Evolutionary conservation across 2,329 filamentous ascomycete genomes (phyloP), one percentile per base, ranked within the genome.

Genomic region (Berkeleyomyces rouxiae): DNA sequence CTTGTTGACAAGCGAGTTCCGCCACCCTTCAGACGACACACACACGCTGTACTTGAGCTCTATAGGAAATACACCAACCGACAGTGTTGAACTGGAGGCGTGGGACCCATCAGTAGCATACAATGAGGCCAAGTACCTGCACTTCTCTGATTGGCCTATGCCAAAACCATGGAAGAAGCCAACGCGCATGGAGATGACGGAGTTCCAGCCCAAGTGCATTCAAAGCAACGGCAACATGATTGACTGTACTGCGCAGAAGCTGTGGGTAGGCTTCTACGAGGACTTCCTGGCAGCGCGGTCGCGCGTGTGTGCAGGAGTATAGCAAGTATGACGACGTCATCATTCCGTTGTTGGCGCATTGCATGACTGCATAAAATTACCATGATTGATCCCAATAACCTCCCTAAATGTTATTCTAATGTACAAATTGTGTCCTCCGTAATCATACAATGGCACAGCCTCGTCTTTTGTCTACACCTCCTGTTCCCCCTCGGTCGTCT

Each of bases 141-240:
- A 88, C 70, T 88, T 88, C 70, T 85, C 81, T 10, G 86, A 89
- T 68, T 86, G 82, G 82, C 86, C 85, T 0, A 67, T 87, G 4
- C 83, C 84, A 0, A 88, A 88, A 64, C 77, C 77, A 0, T 79
- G 77, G 77, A 64, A 66, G 73, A 68, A 53, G 0, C 67, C 67
- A 0, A 36, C 64, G 0, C 64, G 67, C 0, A 55, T 63, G 0
- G 36, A 65, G 0, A 59, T 67, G 7, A 40, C 62, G 6, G 31
- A 62, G 7, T 49, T 60, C 3, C 69, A 71, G 23, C 70, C 70
- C 0, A 59, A 60, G 9, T 7, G 63, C 59, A 40, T 81, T 71
- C 65, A 80, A 78, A 53, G 79, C 74, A 63, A n/a, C 7, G 80
- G 78, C 0, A 82, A 79, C 0, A 74, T 71, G 46, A 81, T 82